Evolutionary conservation across 192 early-diverging fungal species (phyloP), one percentile per base, ranked within the genome.

Genomic region (Coemansia furcata): DNA sequence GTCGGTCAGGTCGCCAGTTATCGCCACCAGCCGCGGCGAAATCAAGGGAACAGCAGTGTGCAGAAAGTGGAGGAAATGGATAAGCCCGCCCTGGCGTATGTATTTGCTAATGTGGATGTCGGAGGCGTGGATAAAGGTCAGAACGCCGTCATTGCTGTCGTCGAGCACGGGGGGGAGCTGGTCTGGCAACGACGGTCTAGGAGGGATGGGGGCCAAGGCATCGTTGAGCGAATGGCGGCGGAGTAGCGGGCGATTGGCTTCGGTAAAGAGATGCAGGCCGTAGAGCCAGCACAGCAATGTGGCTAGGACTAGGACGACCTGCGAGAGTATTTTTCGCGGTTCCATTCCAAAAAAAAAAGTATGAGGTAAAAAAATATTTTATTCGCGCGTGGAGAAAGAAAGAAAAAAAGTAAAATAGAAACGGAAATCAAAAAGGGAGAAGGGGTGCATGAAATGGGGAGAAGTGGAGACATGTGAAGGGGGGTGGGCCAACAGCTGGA

Each of bases 1-100:
- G 80, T 97, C 93, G 1, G 94, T 94, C 66, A 96, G 69, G 74
- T 96, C 94, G 0, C 94, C 95, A 0, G 94, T 95, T 8, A 90
- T 87, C 0, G 91, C 71, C 5, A 95, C 90, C 61, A 96, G 87
- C 3, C 86, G 82, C 6, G 95, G 95, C 3, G 88, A 85, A 38
- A 96, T 82, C 33, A 89, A 66, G 17, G 94, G 93, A 15, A 97
- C 76, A 8, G 89, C 89, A 1, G 88, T 86, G 32, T 86, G 75
- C 42, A 95, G 67, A 67, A 92, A 91, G 49, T 89, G 85, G 58
- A 86, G 82, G 65, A 95, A 92, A 62, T 94, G 91, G n/a, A 86
- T 72, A 4, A 91, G 83, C 3, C 88, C 86, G n/a, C 93, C 92
- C 38, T 73, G 63, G 6, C 76, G 73, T 29, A 77, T 69, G 78